phyloP scores from a whole-genome alignment of 345 rosid genomes.

The Clausena lansium region DNA sequence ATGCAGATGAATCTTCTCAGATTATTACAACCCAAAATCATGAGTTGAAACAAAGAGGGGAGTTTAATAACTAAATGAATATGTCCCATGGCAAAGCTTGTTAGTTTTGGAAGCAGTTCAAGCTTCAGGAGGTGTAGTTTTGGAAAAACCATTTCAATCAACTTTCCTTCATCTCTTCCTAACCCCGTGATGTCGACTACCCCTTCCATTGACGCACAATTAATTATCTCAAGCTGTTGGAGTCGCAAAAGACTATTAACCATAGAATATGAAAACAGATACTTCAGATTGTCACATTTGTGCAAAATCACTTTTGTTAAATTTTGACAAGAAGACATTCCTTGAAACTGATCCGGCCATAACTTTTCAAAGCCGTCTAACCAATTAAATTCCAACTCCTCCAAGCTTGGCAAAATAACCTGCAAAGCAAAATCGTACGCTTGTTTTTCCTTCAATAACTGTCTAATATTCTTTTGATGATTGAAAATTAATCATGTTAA shows the following conservation, averaged over 20 bases:
- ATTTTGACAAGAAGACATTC: neutral
- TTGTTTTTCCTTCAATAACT: neutral
- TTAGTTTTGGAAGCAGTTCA: too few relatives aligned
- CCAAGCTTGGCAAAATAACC: neutral
- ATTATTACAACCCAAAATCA: neutral
- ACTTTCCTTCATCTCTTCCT: neutral
- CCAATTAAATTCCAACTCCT: neutral
- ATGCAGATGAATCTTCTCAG: neutral
- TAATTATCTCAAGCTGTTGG: neutral
- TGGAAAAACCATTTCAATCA: neutral
- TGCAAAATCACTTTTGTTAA: neutral
- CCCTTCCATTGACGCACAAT: conserved; percentile 17
- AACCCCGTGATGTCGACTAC: neutral
- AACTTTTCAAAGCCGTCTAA: neutral
- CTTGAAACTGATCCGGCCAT: neutral
- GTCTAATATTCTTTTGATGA: neutral
- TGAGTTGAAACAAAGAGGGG: neutral
- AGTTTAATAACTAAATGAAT: neutral
- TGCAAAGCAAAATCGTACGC: neutral
- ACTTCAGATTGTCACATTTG: neutral
- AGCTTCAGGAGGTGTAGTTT: too few relatives aligned
- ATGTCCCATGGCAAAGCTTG: too few relatives aligned
- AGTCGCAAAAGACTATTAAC: conserved; percentile 1
- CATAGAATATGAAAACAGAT: neutral
- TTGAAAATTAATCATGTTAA: too few relatives aligned